Percentiles rank a stretch among this genome's conserved stretches.
phyloP scores from a whole-genome alignment of 1,139 yeast species.

The Kurtzmaniella quercitrusa region DNA sequence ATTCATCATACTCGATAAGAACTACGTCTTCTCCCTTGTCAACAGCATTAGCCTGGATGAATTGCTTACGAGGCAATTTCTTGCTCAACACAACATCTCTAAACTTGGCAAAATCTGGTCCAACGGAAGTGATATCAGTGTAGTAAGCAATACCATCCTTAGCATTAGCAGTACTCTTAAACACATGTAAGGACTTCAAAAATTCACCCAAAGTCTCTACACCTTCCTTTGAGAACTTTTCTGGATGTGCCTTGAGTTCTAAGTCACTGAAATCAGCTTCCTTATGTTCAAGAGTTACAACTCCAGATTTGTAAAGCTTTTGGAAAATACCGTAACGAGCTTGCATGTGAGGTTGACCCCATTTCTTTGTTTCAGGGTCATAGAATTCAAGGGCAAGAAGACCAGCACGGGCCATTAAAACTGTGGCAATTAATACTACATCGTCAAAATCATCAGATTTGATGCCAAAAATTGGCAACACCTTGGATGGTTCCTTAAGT shows the following conservation, averaged over 20 bases:
- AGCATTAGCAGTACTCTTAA: slow-evolving; percentile 73
- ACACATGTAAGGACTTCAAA: slow-evolving; percentile 67
- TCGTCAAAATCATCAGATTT: slow-evolving; percentile 56
- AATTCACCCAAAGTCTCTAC: slow-evolving; percentile 71
- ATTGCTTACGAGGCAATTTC: slow-evolving; percentile 78
- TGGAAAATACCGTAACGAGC: slow-evolving; percentile 84
- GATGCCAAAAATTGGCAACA: slow-evolving; percentile 72
- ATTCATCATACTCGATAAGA: slow-evolving; percentile 68
- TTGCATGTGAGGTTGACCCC: slow-evolving; percentile 98
- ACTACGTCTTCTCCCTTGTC: slow-evolving; percentile 39
- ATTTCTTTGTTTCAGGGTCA: slow-evolving; percentile 75
- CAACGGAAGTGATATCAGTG: slow-evolving; percentile 61
- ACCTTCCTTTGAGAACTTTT: slow-evolving; percentile 63
- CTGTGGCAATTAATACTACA: slow-evolving; percentile 61
- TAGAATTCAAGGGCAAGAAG: slow-evolving; percentile 76
- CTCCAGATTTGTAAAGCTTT: slow-evolving; percentile 66
- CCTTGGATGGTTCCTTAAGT: slow-evolving; percentile 53
- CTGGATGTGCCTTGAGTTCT: slow-evolving; percentile 51
- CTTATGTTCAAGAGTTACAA: slow-evolving; percentile 49
- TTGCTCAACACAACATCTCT: slow-evolving; percentile 66
- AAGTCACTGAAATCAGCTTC: slow-evolving; percentile 55
- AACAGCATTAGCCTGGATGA: slow-evolving; percentile 75
- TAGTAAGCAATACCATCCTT: slow-evolving; percentile 61
- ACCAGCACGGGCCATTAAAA: slow-evolving; percentile 88
- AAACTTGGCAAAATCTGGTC: slow-evolving; percentile 56